Percentiles rank a stretch among this genome's conserved stretches.
phyloP scores from a whole-genome alignment of 2,329 filamentous ascomycete species.

The Leptographium flavum region DNA sequence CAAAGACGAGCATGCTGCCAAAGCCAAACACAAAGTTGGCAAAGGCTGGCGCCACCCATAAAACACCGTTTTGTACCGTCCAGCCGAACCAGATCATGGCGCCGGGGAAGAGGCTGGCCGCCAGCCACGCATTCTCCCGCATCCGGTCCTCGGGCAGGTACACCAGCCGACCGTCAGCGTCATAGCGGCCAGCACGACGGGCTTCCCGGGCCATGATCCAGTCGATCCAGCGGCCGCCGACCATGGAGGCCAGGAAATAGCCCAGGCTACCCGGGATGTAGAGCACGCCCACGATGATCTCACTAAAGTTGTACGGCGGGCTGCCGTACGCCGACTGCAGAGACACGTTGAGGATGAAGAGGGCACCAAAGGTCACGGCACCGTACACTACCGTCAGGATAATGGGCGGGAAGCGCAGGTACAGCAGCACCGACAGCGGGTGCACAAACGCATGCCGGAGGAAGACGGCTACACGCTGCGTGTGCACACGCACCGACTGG shows the following conservation, averaged over 20 bases:
- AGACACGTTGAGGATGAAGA: slow-evolving; percentile 68
- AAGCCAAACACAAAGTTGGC: slow-evolving; percentile 63
- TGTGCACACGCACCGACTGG: slow-evolving; percentile 44
- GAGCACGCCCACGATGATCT: slow-evolving; percentile 56
- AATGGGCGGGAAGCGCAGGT: slow-evolving; percentile 62
- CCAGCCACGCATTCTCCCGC: slow-evolving; percentile 69
- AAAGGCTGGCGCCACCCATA: slow-evolving; percentile 48
- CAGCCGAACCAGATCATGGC: slow-evolving; percentile 68
- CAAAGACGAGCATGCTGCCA: slow-evolving; percentile 67
- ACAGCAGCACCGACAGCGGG: slow-evolving; percentile 54
- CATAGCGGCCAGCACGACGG: slow-evolving; percentile 51
- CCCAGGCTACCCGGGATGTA: slow-evolving; percentile 67
- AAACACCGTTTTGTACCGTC: slow-evolving; percentile 49
- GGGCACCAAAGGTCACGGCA: slow-evolving; percentile 57
- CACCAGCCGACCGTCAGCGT: slow-evolving; percentile 49
- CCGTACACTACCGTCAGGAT: slow-evolving; percentile 60
- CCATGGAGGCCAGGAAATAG: slow-evolving; percentile 52
- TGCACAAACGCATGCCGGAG: slow-evolving; percentile 53
- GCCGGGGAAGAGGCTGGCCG: slow-evolving; percentile 53
- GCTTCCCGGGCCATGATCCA: slow-evolving; percentile 68
- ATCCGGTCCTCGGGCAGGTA: slow-evolving; percentile 69
- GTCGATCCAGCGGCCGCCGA: slow-evolving; percentile 69
- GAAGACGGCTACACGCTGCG: slow-evolving; percentile 35
- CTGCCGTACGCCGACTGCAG: slow-evolving; percentile 55
- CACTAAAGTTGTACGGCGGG: slow-evolving; percentile 53